Percentiles rank a stretch among this genome's conserved stretches.
phyloP scores from a whole-genome alignment of 768 basidiomycete genomes.

The Thelephora ganbajun region DNA sequence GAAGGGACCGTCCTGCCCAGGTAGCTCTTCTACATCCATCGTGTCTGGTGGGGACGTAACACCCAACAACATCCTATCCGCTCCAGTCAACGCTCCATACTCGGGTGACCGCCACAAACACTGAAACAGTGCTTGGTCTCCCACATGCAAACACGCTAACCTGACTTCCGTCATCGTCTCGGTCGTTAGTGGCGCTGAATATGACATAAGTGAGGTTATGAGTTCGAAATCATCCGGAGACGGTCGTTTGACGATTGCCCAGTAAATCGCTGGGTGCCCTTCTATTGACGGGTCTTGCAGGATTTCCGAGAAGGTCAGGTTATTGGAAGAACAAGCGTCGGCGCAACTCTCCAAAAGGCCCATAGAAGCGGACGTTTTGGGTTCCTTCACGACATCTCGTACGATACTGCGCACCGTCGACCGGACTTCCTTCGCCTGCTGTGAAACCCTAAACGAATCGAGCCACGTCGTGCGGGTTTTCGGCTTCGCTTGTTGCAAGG shows the following conservation, averaged over 20 bases:
- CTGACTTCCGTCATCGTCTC: conserved; percentile 47
- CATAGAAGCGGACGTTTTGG: conserved; percentile 8
- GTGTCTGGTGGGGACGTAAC: conserved; percentile 25
- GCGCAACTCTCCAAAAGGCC: conserved; percentile 49
- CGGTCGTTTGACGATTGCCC: conserved; percentile 54
- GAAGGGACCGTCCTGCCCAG: conserved; percentile 38
- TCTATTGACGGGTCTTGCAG: conserved; percentile 55
- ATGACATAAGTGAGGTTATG: conserved; percentile 36
- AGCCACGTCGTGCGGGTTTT: conserved; percentile 8
- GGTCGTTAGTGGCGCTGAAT: conserved; percentile 29
- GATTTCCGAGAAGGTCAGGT: conserved; percentile 35
- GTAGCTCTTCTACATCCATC: conserved; percentile 37
- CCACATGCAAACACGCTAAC: conserved; percentile 49
- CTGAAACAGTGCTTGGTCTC: conserved; percentile 48
- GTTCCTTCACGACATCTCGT: conserved; percentile 29
- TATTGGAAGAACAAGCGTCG: conserved; percentile 38
- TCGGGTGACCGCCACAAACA: conserved; percentile 37
- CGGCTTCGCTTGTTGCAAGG: neutral
- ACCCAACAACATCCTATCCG: conserved; percentile 32
- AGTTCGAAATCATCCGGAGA: conserved; percentile 17
- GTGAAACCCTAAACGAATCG: conserved; percentile 10
- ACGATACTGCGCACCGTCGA: conserved; percentile 39
- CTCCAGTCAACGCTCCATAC: conserved; percentile 36
- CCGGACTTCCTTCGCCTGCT: conserved; percentile 31
- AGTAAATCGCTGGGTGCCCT: conserved; percentile 53